These are phyloP conservation scores for Podospora sp. DNA, from an alignment of 495 filamentous ascomycete genomes.

Conservation along the genomic window DNA sequence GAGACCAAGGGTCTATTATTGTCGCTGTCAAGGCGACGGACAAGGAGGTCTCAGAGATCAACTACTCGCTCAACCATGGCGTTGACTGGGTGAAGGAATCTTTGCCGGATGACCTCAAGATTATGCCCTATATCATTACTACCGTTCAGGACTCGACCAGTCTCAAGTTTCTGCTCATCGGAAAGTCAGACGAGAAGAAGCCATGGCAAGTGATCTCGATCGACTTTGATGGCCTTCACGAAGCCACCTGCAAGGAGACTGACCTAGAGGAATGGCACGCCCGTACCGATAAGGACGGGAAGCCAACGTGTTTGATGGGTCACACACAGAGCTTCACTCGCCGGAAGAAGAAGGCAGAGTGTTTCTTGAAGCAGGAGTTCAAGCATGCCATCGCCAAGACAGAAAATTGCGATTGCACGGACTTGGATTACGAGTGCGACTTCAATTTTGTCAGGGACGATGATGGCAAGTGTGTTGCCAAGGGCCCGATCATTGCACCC, in stretches of 20 bases:
- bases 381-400: slow-evolving; percentile 67
- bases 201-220: slow-evolving; percentile 67
- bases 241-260: slow-evolving; percentile 72
- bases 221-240: slow-evolving; percentile 81
- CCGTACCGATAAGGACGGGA: slow-evolving; percentile 73
- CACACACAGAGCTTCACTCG: slow-evolving; percentile 82
- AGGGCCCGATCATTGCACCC: slow-evolving; percentile 55
- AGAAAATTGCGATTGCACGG: slow-evolving; percentile 75
- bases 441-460: slow-evolving; percentile 76
- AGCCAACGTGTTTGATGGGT: slow-evolving; percentile 91
- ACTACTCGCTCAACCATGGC: slow-evolving; percentile 87
- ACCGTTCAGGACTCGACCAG: slow-evolving; percentile 90
- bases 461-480: slow-evolving; percentile 59
- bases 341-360: slow-evolving; percentile 81
- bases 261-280: slow-evolving; percentile 91
- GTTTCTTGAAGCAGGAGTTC: slow-evolving; percentile 86
- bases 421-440: slow-evolving; percentile 90
- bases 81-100: slow-evolving; percentile 70
- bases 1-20: slow-evolving; percentile 85
- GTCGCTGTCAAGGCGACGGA: slow-evolving; percentile 78
- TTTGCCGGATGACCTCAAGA: slow-evolving; percentile 61
- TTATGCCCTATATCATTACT: slow-evolving; percentile 70
- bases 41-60: slow-evolving; percentile 55
- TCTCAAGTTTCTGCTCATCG: slow-evolving; percentile 81
- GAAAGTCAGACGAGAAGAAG: slow-evolving; percentile 42